Evolutionary conservation across 2,329 filamentous ascomycete genomes (phyloP), one percentile per base, ranked within the genome.

Genomic region (Colletotrichum destructivum): DNA sequence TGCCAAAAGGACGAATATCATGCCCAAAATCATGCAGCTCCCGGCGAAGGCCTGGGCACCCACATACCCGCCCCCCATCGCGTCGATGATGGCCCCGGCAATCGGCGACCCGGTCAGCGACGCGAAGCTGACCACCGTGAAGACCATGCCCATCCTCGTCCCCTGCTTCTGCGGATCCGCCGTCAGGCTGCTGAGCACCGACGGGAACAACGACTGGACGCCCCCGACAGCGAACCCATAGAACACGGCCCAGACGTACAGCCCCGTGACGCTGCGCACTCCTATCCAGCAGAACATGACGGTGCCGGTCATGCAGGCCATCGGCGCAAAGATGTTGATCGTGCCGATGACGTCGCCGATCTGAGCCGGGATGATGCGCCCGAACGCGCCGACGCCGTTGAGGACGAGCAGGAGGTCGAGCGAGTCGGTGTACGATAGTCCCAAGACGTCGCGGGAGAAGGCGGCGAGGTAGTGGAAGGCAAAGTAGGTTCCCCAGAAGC

Each of bases 381-480:
- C 86, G 11, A 85, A 74, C 6, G 89, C 75, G 0, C 87, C 87
- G 15, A 88, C 81, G 0, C 84, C 86, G 71, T 90, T 90, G 77
- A 90, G 84, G 31, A 88, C 80, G 54, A 89, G 74, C 44, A 89
- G 75, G 51, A 87, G 71, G 66, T 84, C 79, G 68, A 86, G 82
- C 1, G 85, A 82, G 47, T 80, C 80, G 2, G 80, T 60, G 42
- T 47, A 72, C 1, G 66, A 69, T 3, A 72, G 71, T 2, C 78
- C 76, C 40, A 87, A 78, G 13, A 82, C 78, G 35, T 83, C 81
- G 21, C 84, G 82, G 46, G 82, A 83, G 78, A 84, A 90, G 0
- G 85, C 82, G 0, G 85, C 81, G 42, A 91, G 77, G 78, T 91
- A 92, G 79, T 88, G 90, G 76, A 89, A 90, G 4, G 85, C 85